Conservation (phyloP, 1,284 basidiomycete species). For the Trametes pubescens region DNA sequence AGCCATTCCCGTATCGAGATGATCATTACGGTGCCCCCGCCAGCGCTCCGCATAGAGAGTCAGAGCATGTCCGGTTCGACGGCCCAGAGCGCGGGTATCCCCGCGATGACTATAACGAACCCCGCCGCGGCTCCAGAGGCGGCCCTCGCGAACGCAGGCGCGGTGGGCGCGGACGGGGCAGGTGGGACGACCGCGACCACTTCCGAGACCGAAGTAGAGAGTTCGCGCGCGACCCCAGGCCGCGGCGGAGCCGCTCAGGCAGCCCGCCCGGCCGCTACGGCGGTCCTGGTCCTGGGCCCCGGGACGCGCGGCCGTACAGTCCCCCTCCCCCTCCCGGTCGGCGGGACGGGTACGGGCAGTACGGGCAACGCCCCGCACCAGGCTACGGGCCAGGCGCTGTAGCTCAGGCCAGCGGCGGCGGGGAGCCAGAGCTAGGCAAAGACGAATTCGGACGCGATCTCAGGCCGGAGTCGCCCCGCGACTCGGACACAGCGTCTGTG, state of each 20-base stretch:
- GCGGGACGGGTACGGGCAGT: conserved; percentile 41
- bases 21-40: conserved; percentile 47
- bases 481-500: conserved; percentile 31
- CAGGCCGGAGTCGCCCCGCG: conserved; percentile 53
- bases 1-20: conserved; percentile 51
- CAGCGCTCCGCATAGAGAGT: conserved; percentile 48
- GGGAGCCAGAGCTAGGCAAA: conserved; percentile 50
- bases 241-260: conserved; percentile 69
- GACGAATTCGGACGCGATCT: conserved; percentile 87
- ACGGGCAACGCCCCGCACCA: conserved; percentile 17
- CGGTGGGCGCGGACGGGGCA: conserved; percentile 53
- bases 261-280: conserved; percentile 66
- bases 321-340: conserved; percentile 51
- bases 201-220: conserved; percentile 50
- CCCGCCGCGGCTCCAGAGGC: conserved; percentile 44
- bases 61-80: conserved; percentile 55
- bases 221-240: conserved; percentile 41
- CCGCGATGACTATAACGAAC: conserved; percentile 42
- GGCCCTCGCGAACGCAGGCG: conserved; percentile 55
- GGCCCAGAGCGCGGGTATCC: conserved; percentile 58
- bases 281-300: conserved; percentile 43
- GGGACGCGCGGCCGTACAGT: conserved; percentile 62
- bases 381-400: conserved; percentile 12
- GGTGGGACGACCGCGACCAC: conserved; percentile 56
- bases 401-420: background rate